phyloP scores from a whole-genome alignment of 1,284 basidiomycete genomes.

The Tylopilus sp. region DNA sequence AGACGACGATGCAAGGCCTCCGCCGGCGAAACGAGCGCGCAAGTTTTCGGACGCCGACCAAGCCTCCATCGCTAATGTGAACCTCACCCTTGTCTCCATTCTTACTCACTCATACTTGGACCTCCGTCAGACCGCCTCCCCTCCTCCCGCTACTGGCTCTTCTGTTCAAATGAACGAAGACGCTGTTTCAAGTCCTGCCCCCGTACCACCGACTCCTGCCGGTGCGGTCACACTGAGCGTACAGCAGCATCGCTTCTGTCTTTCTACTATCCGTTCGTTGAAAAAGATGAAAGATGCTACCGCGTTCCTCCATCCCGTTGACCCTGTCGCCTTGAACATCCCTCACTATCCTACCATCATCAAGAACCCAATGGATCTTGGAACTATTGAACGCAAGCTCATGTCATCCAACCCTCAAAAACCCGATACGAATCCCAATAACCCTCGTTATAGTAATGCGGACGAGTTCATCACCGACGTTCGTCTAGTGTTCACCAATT shows the following conservation, averaged over 20 bases:
- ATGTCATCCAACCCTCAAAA: constrained; percentile 74
- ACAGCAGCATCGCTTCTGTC: constrained; percentile 80
- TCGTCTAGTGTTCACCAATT: constrained; percentile 86
- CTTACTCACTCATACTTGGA: constrained; percentile 33
- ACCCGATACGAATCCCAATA: constrained; percentile 63
- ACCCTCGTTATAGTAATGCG: constrained; percentile 71
- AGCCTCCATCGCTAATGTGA: constrained; percentile 63
- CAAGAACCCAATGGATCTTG: constrained; percentile 91
- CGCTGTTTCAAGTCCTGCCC: constrained; percentile 37
- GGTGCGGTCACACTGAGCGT: constrained; percentile 49
- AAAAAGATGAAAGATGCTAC: constrained; percentile 85
- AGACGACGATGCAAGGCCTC: constrained; percentile 57
- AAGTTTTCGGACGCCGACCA: constrained; percentile 55
- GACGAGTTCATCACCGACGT: constrained; percentile 85
- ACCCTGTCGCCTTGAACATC: constrained; percentile 85
- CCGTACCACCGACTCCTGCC: constrained; percentile 38
- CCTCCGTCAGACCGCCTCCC: constrained; percentile 63
- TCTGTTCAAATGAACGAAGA: constrained; percentile 39
- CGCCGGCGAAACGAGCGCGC: constrained; percentile 66
- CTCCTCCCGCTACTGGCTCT: constrained; percentile 53
- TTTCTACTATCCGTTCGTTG: constrained; percentile 77
- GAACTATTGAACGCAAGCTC: constrained; percentile 91
- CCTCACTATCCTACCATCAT: constrained; percentile 91
- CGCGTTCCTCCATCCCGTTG: constrained; percentile 88
- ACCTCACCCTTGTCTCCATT: constrained; percentile 46